Evolutionary conservation across 768 basidiomycete genomes (phyloP).

Genomic region (Strobilomyces confusus): DNA sequence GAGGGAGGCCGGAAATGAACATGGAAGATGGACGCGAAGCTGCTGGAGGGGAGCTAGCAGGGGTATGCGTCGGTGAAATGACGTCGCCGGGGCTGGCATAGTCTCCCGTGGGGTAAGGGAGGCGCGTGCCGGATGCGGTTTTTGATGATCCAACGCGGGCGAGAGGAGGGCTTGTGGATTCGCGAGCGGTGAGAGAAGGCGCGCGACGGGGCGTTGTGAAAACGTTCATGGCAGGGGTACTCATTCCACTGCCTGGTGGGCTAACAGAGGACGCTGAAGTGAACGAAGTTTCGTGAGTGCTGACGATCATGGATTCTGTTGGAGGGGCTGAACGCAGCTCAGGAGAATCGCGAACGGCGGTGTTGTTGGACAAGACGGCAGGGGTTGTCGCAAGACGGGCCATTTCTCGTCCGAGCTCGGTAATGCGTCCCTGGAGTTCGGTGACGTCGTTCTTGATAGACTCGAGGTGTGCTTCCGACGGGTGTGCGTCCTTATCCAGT

Average conservation of each 20-base stretch:
- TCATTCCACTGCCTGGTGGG: conserved; percentile 10
- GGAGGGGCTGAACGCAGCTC: conserved; percentile 44
- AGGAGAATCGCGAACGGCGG: conserved; percentile 41
- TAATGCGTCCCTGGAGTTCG: conserved; percentile 72
- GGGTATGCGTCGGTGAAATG: conserved; percentile 31
- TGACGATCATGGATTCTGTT: conserved; percentile 44
- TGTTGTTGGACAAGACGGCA: conserved; percentile 41
- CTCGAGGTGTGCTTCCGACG: conserved; percentile 37
- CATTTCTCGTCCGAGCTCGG: conserved; percentile 76
- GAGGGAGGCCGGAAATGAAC: conserved; percentile 43
- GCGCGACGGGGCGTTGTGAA: conserved; percentile 30
- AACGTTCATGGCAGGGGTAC: conserved; percentile 10
- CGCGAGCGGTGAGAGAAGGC: conserved; percentile 45
- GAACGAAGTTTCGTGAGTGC: conserved; percentile 25
- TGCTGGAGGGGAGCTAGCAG: conserved; percentile 45
- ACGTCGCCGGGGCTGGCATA: conserved; percentile 65
- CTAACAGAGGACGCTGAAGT: conserved; percentile 13
- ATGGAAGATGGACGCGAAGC: conserved; percentile 40
- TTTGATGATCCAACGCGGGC: conserved; percentile 41
- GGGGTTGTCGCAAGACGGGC: conserved; percentile 63
- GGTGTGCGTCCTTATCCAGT: conserved; percentile 7
- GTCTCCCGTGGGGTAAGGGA: conserved; percentile 83
- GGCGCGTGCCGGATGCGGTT: conserved; percentile 37
- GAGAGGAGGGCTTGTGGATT: conserved; percentile 63
- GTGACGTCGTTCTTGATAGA: conserved; percentile 64